These are phyloP conservation scores for Citrus glauca DNA, from an alignment of 345 rosid species.

Conservation along the genomic window DNA sequence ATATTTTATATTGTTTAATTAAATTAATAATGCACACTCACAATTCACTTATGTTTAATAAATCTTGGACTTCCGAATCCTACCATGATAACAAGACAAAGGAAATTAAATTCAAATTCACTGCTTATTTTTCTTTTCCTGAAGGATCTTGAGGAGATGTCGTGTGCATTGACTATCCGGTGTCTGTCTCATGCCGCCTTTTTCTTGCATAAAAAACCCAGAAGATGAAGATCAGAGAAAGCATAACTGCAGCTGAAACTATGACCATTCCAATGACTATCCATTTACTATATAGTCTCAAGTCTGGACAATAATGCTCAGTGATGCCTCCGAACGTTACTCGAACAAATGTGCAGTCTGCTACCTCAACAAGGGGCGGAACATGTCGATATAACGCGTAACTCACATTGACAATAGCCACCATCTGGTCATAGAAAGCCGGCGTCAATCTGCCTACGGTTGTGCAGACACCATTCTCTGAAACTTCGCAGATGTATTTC, in stretches of 20 bases:
- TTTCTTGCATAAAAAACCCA: slow-evolving; percentile 44
- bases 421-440: slow-evolving; percentile 31
- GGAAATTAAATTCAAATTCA: neutral
- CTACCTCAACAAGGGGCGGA: slow-evolving; percentile 40
- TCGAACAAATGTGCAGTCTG: slow-evolving; percentile 42
- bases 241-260: slow-evolving; percentile 43
- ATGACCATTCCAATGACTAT: slow-evolving; percentile 43
- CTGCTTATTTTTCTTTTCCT: neutral
- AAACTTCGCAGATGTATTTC: slow-evolving; percentile 21
- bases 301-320: slow-evolving; percentile 35
- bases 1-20: no score
- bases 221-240: slow-evolving; percentile 37
- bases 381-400: slow-evolving; percentile 33
- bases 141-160: neutral
- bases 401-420: slow-evolving; percentile 30
- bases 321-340: slow-evolving; percentile 35
- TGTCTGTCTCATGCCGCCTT: slow-evolving; percentile 25
- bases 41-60: neutral
- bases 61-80: neutral
- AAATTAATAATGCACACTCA: no score
- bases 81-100: neutral
- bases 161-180: slow-evolving; percentile 11
- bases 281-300: slow-evolving; percentile 37
- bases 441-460: slow-evolving; percentile 45
- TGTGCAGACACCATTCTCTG: slow-evolving; percentile 20